Evolutionary conservation across 1,284 basidiomycete species (phyloP), one percentile per base, ranked within the genome.

Genomic region (Marasmius sp.): DNA sequence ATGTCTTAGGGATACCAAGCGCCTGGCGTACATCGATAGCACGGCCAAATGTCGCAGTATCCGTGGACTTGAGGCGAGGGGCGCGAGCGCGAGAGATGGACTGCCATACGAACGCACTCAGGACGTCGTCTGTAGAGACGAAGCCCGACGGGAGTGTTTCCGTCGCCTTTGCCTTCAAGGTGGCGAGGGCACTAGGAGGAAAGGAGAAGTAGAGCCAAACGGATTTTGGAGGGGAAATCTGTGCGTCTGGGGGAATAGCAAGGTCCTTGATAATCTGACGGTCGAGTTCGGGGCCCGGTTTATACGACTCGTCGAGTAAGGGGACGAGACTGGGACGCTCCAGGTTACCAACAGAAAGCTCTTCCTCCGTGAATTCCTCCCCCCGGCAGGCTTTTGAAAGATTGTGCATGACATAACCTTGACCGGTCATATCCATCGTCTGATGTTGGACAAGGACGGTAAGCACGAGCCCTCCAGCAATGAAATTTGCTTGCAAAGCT

Each of bases 361-460:
- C 70, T 58, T 69, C 66, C 11, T n/a, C 55, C 11, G 70, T 66
- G 55, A 71, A 71, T n/a, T 47, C 37, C 48, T 68, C 66, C 5
- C 62, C 61, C 52, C 65, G 61, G 22, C 71, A 72, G 18, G 70
- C 67, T 58, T 69, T 72, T 6, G 64, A 64, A 10, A 72, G 56
- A 8, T 72, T 65, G 33, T 61, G 43, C 39, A 71, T 70, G 34
- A 73, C 48, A 14, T 68, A 61, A 8, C 67, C 69, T 57, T 70
- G 71, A n/a, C 70, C 70, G 1, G 64, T 68, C 68, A 72, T 69
- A 53, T 73, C 71, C 71, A 73, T 71, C 14, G 61, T 61, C n/a
- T 65, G 61, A 55, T 73, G 72, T 11, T 69, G 68, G 8, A 57
- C 71, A 11, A 68, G 63, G 59, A 73, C 66, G 27, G 70, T 69